Base-by-base conservation (phyloP, 2,329 filamentous ascomycete species). In the Colletotrichum australisinense region DNA sequence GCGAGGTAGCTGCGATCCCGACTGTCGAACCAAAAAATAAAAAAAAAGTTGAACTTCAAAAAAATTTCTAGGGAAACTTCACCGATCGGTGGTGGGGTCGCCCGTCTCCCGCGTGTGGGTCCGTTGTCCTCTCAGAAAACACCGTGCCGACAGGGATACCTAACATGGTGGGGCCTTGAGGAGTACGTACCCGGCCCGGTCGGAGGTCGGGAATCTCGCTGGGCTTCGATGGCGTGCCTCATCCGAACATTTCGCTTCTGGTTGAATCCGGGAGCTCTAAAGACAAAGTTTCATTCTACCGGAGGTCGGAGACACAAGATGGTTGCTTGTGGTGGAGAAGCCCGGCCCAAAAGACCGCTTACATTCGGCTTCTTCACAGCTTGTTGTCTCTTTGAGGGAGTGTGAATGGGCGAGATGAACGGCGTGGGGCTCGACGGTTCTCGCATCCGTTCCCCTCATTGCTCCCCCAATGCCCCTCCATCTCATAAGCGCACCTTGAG, bases 41-140 rank as follows among this genome's bases (percentile, higher is more conserved):
- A 38, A 72, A 38, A 72, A 64, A 64, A 56, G 26, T 30, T 56
- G 59, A 55, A 58, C 22, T 42, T 2, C 55, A 71, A 73, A 73
- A 73, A 73, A 73, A 71, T 62, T 73, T 71, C 62, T 26, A 71
- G 60, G 67, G 22, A 73, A 60, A 71, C 12, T 71, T 73, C 67
- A 73, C 67, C 62, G 67, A 73, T 73, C 71, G 67, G 71, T 73
- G 62, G 67, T 73, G 71, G 71, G 71, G 71, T 73, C 49, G 56
- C 60, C 71, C 71, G 71, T 73, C 60, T 66, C 22, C 71, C 71
- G 71, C 35, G 67, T 24, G 58, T 63, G 62, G 59, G 35, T 35
- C 56, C n/a, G 28, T 16, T 56, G 65, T 56, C 71, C 71, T 66
- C 46, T 73, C 62, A 73, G 60, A 71, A 67, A 73, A 73, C 62